phyloP scores from a whole-genome alignment of 2,329 filamentous ascomycete genomes.

The Sclerotiophoma versabilis region DNA sequence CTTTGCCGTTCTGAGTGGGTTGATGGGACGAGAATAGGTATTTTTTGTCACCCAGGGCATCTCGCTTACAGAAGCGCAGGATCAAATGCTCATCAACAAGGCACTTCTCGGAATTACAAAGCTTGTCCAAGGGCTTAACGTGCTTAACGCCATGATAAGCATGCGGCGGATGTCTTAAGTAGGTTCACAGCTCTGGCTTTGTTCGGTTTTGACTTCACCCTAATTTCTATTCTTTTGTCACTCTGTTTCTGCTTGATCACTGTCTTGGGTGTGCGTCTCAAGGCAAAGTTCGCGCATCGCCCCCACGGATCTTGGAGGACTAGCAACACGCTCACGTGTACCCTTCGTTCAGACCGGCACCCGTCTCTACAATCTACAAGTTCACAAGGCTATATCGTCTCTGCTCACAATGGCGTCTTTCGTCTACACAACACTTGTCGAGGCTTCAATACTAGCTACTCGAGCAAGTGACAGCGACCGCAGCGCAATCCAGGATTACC shows the following conservation, averaged over 20 bases:
- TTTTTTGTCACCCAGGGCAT: too few species aligned
- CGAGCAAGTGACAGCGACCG: constrained; percentile 10
- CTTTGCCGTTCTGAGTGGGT: not conserved
- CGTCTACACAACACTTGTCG: not conserved
- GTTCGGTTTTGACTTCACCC: not conserved
- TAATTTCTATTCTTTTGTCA: not conserved
- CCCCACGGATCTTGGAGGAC: not conserved
- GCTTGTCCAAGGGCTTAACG: constrained; percentile 7
- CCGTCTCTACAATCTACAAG: too few species aligned
- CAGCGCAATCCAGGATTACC: constrained; percentile 5
- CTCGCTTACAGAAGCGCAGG: constrained; percentile 4
- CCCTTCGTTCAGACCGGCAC: too few species aligned
- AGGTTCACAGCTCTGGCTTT: not conserved
- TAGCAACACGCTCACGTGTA: not conserved
- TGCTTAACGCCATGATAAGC: constrained; percentile 7
- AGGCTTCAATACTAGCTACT: constrained; percentile 4
- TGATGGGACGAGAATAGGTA: constrained; percentile 5
- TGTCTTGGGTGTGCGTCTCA: not conserved
- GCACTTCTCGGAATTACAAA: not conserved
- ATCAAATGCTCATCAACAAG: not conserved
- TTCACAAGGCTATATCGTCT: not conserved
- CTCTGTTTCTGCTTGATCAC: not conserved
- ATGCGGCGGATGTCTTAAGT: constrained; percentile 2
- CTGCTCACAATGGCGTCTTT: not conserved
- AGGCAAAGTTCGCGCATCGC: not conserved